Evolutionary conservation across 2,329 filamentous ascomycete species (phyloP).

Genomic region (Thelonectria olida): DNA sequence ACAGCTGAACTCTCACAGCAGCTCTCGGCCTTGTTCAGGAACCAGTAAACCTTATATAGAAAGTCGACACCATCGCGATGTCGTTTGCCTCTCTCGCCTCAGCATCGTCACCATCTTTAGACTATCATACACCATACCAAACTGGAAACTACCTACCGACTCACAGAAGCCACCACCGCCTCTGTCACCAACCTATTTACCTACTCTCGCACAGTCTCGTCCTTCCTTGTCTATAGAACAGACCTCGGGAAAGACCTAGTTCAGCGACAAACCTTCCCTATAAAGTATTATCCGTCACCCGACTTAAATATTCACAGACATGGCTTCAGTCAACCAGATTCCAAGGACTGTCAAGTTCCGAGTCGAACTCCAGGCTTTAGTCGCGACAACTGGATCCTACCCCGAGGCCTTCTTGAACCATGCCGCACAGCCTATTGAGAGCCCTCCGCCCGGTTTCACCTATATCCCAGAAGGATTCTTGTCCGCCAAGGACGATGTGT

Average conservation of each 20-base stretch:
- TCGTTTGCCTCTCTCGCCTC: too few relatives aligned
- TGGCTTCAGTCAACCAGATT: neutral
- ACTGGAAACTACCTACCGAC: too few relatives aligned
- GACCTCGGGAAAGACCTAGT: too few relatives aligned
- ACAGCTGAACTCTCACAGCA: neutral
- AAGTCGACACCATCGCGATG: neutral
- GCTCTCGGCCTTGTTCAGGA: neutral
- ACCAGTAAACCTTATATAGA: neutral
- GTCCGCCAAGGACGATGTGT: neutral
- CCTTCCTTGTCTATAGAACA: too few relatives aligned
- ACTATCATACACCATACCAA: too few relatives aligned
- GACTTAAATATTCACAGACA: neutral
- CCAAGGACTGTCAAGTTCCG: neutral
- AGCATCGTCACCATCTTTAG: too few relatives aligned
- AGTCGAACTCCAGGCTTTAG: constrained; percentile 1
- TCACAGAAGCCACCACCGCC: too few relatives aligned
- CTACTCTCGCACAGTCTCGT: too few relatives aligned
- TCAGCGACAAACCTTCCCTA: too few relatives aligned
- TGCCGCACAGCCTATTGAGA: neutral
- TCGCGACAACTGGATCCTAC: neutral
- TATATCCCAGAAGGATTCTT: neutral
- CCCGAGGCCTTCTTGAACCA: neutral
- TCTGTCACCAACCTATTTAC: too few relatives aligned
- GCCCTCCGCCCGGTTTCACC: neutral
- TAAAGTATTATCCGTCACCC: too few relatives aligned